A percentile compares a stretch with the other conserved stretches of the same genome.
Conservation (phyloP, 1,284 basidiomycete species). For the Fomitiporia mediterranea region DNA sequence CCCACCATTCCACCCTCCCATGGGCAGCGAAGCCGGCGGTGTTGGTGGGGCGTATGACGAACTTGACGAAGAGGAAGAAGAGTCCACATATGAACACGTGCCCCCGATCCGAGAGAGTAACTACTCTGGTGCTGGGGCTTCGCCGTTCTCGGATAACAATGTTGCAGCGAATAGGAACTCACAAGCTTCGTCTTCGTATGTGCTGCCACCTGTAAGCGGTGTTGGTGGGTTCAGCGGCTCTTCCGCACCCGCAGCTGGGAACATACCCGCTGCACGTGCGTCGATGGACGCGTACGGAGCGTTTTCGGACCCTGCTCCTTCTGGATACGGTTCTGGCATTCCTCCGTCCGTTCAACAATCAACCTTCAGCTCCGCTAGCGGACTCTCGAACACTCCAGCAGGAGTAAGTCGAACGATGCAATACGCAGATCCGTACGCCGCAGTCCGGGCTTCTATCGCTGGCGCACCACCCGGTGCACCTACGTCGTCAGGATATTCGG, state of each 20-base stretch:
- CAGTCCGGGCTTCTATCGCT: conserved; percentile 55
- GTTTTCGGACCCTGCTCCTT: conserved; percentile 77
- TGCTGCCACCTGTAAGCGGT: conserved; percentile 28
- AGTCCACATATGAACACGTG: conserved; percentile 39
- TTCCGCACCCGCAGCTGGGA: conserved; percentile 26
- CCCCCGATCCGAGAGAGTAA: conserved; percentile 32
- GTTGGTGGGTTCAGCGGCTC: conserved; percentile 32
- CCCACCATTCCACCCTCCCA: conserved; percentile 60
- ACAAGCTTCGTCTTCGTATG: conserved; percentile 27
- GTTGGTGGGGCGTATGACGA: conserved; percentile 38
- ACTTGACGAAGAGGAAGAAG: too few relatives aligned
- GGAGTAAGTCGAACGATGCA: conserved; percentile 83
- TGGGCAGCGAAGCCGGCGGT: conserved; percentile 36
- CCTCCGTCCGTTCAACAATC: conserved; percentile 24
- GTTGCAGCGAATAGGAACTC: conserved; percentile 40
- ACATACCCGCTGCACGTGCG: conserved; percentile 41
- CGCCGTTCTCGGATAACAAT: conserved; percentile 50
- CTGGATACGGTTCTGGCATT: conserved; percentile 54
- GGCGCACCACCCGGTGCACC: conserved; percentile 24
- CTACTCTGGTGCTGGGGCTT: conserved; percentile 34
- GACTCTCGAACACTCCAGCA: conserved; percentile 33
- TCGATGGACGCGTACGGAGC: conserved; percentile 85
- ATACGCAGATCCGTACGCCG: conserved; percentile 78
- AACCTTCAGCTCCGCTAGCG: conserved; percentile 28
- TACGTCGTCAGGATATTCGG: conserved; percentile 2